Evolutionary conservation across 2,329 filamentous ascomycete genomes (phyloP), one percentile per base, ranked within the genome.

Genomic region (Aspergillus ochraceoroseus): DNA sequence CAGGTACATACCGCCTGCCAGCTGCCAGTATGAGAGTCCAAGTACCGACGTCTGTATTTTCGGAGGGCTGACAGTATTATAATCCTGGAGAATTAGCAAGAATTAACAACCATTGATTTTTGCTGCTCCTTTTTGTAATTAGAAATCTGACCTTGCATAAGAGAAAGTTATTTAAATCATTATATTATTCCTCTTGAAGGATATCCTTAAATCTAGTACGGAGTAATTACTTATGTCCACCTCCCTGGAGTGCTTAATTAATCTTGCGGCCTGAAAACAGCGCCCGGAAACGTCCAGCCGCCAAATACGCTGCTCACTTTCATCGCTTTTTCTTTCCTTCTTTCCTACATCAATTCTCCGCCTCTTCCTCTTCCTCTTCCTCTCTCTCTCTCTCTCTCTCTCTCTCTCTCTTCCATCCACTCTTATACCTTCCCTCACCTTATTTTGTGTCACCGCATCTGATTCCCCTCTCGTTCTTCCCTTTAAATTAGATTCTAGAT

Each of bases 221-320:
- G n/a, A n/a, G n/a, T n/a, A n/a, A n/a, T n/a, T n/a, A n/a, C n/a
- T n/a, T n/a, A n/a, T n/a, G n/a, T n/a, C n/a, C n/a, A n/a, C n/a
- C n/a, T n/a, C n/a, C n/a, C n/a, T n/a, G n/a, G n/a, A n/a, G n/a
- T n/a, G n/a, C n/a, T n/a, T n/a, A n/a, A n/a, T n/a, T n/a, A n/a
- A n/a, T n/a, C n/a, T n/a, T n/a, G n/a, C n/a, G n/a, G n/a, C n/a
- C n/a, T n/a, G n/a, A n/a, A n/a, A n/a, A n/a, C 34, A 41, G 19
- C 22, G 25, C 44, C 55, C 55, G 55, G 40, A 59, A 59, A 42
- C 56, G 53, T 58, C 37, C 9, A 5, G 20, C 20, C 20, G 20
- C 20, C 20, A 22, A 9, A 22, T 22, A 5, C 20, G 5, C 20
- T 28, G 20, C 20, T 22, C 20, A 22, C 20, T 22, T 22, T 22